Percentiles rank a stretch among this genome's conserved stretches.
Evolutionary conservation across 73 alveolate species (phyloP).

Genomic region (Paramecium sonneborni): DNA sequence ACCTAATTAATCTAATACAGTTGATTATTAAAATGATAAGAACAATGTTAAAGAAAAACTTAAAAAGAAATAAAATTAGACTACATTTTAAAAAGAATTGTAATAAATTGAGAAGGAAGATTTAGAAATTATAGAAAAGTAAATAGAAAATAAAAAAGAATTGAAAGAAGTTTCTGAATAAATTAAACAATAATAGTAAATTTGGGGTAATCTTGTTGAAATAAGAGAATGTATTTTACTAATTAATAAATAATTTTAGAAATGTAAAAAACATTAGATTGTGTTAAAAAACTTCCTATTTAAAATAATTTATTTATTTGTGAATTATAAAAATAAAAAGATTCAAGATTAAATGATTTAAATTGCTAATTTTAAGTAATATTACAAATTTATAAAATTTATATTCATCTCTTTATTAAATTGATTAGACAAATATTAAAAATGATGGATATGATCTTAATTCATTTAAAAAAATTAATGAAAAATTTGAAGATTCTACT

Average conservation of each 20-base stretch:
- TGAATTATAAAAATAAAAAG: not conserved
- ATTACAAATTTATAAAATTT: not conserved
- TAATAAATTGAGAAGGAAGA: slow-evolving; percentile 23
- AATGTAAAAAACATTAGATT: not conserved
- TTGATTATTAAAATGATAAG: not conserved
- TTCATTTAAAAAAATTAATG: not conserved
- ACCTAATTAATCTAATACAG: not conserved
- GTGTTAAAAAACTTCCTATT: slow-evolving; percentile 14
- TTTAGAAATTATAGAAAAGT: not conserved
- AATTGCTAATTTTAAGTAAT: not conserved
- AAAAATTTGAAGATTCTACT: not conserved
- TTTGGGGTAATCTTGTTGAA: slow-evolving; percentile 25
- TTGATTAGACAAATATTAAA: not conserved
- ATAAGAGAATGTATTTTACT: slow-evolving; percentile 1
- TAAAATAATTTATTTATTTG: not conserved
- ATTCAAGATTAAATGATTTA: not conserved
- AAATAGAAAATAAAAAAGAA: slow-evolving; percentile 18
- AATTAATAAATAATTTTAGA: not conserved
- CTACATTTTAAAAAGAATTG: slow-evolving; percentile 4
- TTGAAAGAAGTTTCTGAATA: not conserved
- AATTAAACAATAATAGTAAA: slow-evolving; percentile 6
- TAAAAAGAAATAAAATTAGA: not conserved
- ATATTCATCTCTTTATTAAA: not conserved
- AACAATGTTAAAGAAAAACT: not conserved
- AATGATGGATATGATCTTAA: not conserved